Conservation (phyloP, 2,329 filamentous ascomycete genomes). For the Colletotrichum gigasporum region DNA sequence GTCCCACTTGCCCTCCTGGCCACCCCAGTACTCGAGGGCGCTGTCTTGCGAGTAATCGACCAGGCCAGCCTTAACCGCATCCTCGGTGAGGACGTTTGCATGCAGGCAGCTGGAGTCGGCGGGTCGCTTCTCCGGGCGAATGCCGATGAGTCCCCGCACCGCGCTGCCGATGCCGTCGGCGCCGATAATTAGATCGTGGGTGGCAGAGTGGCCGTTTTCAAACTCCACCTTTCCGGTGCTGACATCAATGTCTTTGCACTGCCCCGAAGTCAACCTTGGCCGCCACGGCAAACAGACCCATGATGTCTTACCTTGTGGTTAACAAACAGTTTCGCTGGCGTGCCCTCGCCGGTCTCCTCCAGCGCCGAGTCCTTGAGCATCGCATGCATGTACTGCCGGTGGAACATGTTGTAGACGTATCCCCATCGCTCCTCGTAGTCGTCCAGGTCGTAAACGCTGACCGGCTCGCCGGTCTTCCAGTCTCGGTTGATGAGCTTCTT, state of each 20-base stretch:
- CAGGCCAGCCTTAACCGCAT: slow-evolving; percentile 68
- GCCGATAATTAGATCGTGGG: slow-evolving; percentile 70
- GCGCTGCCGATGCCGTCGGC: slow-evolving; percentile 74
- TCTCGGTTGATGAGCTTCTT: slow-evolving; percentile 74
- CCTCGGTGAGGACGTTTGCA: slow-evolving; percentile 69
- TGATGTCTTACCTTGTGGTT: slow-evolving; percentile 59
- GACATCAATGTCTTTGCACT: slow-evolving; percentile 63
- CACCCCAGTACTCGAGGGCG: slow-evolving; percentile 77
- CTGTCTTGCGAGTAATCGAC: slow-evolving; percentile 69
- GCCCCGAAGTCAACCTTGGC: neutral
- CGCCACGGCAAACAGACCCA: neutral
- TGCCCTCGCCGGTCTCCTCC: slow-evolving; percentile 61
- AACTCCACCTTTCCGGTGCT: slow-evolving; percentile 60
- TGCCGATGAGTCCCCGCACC: slow-evolving; percentile 71
- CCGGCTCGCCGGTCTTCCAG: slow-evolving; percentile 74
- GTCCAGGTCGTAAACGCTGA: slow-evolving; percentile 69
- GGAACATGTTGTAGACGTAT: slow-evolving; percentile 75
- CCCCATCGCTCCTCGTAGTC: slow-evolving; percentile 75
- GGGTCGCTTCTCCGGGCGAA: slow-evolving; percentile 67
- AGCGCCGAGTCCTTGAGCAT: slow-evolving; percentile 71
- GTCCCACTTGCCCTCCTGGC: slow-evolving; percentile 69
- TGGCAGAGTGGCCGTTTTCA: slow-evolving; percentile 56
- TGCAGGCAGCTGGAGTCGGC: slow-evolving; percentile 71
- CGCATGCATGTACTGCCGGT: slow-evolving; percentile 73
- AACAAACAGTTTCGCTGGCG: slow-evolving; percentile 61